These are phyloP conservation scores for Lichtheimia ramosa DNA, from an alignment of 371 early-diverging fungal genomes.

Conservation along the genomic window DNA sequence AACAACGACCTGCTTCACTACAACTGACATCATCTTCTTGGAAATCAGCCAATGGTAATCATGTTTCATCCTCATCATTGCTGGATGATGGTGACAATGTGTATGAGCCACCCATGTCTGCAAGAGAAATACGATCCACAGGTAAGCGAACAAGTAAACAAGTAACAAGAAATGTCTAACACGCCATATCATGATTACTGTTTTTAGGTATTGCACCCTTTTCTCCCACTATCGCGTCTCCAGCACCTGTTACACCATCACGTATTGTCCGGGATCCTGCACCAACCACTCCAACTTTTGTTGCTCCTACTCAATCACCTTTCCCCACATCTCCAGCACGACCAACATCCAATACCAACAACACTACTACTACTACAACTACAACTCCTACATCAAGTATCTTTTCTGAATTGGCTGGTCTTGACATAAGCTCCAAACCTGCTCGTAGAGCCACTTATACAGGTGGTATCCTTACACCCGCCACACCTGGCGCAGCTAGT, in stretches of 20 bases:
- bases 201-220: no score
- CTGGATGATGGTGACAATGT: not conserved
- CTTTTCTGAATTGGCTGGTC: constrained; percentile 32
- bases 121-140: constrained; percentile 5
- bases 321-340: not conserved
- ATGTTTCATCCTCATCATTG: not conserved
- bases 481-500: constrained; percentile 14
- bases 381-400: constrained; percentile 15
- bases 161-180: no score
- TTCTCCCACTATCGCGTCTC: not conserved
- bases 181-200: no score
- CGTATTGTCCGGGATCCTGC: no score
- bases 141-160: not conserved
- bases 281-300: not conserved
- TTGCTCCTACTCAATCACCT: not conserved
- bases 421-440: constrained; percentile 16
- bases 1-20: constrained; percentile 6
- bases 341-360: not conserved
- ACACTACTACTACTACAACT: not conserved
- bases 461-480: constrained; percentile 33
- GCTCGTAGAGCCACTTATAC: constrained; percentile 27
- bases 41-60: constrained; percentile 3
- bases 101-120: constrained; percentile 2
- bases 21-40: constrained; percentile 12
- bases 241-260: constrained; percentile 13